These are phyloP conservation scores for Hemileccinum hortonii DNA, from an alignment of 1,284 basidiomycete genomes.

Conservation along the genomic window DNA sequence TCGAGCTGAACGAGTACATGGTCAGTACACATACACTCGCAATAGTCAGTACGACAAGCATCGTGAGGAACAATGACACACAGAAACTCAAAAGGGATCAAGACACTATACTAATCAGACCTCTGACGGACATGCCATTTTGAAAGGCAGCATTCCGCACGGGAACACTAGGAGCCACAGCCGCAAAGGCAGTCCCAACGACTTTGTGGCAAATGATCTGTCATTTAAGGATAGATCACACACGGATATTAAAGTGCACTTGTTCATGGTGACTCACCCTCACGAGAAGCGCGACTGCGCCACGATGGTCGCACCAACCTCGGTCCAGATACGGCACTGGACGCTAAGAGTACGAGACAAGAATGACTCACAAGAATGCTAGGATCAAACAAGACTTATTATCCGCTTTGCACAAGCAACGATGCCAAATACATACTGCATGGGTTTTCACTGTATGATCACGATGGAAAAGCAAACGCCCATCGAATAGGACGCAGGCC, in stretches of 20 bases:
- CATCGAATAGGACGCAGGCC: slow-evolving; percentile 53
- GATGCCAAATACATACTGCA: too few relatives aligned
- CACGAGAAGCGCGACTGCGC: slow-evolving; percentile 58
- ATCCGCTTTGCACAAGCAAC: too few relatives aligned
- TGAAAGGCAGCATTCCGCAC: slow-evolving; percentile 58
- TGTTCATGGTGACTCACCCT: slow-evolving; percentile 34
- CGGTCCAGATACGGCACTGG: slow-evolving; percentile 57
- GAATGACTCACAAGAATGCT: slow-evolving; percentile 53
- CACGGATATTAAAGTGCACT: background rate
- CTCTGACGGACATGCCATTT: slow-evolving; percentile 52
- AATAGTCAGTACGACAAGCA: slow-evolving; percentile 47
- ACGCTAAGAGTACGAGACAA: slow-evolving; percentile 3
- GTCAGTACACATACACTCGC: slow-evolving; percentile 64
- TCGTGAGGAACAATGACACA: slow-evolving; percentile 52
- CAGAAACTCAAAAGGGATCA: slow-evolving; percentile 45
- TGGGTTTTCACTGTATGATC: too few relatives aligned
- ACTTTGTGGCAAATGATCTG: slow-evolving; percentile 60
- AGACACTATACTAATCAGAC: slow-evolving; percentile 58
- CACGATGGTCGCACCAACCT: slow-evolving; percentile 65
- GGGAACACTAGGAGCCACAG: slow-evolving; percentile 54
- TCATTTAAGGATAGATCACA: slow-evolving; percentile 1
- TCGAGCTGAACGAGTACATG: slow-evolving; percentile 76
- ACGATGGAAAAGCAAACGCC: too few relatives aligned
- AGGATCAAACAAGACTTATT: slow-evolving; percentile 37
- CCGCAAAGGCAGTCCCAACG: slow-evolving; percentile 64